A percentile compares a stretch with the other conserved stretches of the same genome.
These are phyloP conservation scores for Starmerella asiatica DNA, from an alignment of 805 yeast species.

Conservation along the genomic window DNA sequence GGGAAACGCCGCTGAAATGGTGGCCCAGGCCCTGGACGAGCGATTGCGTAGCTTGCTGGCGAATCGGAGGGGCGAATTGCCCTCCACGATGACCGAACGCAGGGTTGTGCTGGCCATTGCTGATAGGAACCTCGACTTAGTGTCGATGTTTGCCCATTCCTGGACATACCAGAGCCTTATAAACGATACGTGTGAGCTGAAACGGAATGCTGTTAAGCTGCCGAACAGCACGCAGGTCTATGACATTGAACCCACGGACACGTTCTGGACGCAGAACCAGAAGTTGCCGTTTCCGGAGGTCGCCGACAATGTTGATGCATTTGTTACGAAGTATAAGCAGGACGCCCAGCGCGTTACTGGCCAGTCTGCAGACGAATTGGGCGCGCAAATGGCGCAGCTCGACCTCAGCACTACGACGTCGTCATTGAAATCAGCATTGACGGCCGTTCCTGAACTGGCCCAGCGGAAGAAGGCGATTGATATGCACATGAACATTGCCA, in stretches of 20 bases:
- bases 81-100: constrained; percentile 14
- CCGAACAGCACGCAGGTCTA: constrained; percentile 39
- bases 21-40: constrained; percentile 74
- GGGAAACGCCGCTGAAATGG: constrained; percentile 91
- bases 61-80: constrained; percentile 42
- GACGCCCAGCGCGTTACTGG: constrained; percentile 80
- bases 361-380: constrained; percentile 45
- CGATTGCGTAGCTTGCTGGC: constrained; percentile 74
- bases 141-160: constrained; percentile 90
- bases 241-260: constrained; percentile 87
- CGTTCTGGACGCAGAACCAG: constrained; percentile 77
- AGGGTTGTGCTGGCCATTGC: constrained; percentile 67
- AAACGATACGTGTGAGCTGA: constrained; percentile 73
- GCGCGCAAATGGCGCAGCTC: constrained; percentile 40
- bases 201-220: constrained; percentile 68
- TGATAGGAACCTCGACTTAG: constrained; percentile 80
- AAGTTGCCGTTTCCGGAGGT: constrained; percentile 94
- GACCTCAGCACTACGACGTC: constrained; percentile 46
- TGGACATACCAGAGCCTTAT: constrained; percentile 97
- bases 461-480: constrained; percentile 79
- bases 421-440: constrained; percentile 68
- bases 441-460: constrained; percentile 82
- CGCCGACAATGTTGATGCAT: constrained; percentile 90
- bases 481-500: constrained; percentile 91
- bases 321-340: constrained; percentile 62